Evolutionary conservation across 495 filamentous ascomycete species (phyloP).

Genomic region (Penicillium cosmopolitanum): DNA sequence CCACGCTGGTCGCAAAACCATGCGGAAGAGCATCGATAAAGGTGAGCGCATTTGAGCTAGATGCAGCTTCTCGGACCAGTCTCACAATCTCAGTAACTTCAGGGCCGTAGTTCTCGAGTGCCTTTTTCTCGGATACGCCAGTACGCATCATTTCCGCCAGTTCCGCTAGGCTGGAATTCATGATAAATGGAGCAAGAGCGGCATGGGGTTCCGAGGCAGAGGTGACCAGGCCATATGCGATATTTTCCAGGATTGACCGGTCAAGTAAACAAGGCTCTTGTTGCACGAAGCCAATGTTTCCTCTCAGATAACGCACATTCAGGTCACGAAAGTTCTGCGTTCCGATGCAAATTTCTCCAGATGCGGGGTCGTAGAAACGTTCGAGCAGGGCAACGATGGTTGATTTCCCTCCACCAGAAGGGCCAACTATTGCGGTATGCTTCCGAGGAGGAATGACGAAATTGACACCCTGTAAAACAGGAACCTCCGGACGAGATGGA

Average conservation of each 20-base stretch:
- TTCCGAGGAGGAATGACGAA: constrained; percentile 58
- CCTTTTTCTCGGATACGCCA: constrained; percentile 29
- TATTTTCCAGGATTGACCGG: constrained; percentile 69
- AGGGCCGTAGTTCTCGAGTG: constrained; percentile 20
- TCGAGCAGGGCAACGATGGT: constrained; percentile 61
- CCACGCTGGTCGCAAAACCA: constrained; percentile 53
- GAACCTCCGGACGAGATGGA: constrained; percentile 60
- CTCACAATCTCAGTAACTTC: constrained; percentile 39
- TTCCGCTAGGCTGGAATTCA: constrained; percentile 32
- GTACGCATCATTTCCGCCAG: constrained; percentile 32
- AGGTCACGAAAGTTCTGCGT: constrained; percentile 52
- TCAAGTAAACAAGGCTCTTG: constrained; percentile 67
- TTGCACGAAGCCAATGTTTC: constrained; percentile 63
- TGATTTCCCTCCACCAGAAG: constrained; percentile 72
- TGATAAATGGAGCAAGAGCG: constrained; percentile 36
- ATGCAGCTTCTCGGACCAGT: constrained; percentile 42
- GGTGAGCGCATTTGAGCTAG: constrained; percentile 38
- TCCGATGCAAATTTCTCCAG: constrained; percentile 52
- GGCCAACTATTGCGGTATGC: constrained; percentile 67
- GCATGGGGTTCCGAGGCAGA: constrained; percentile 43
- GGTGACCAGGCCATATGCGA: constrained; percentile 65
- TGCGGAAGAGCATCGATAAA: constrained; percentile 54
- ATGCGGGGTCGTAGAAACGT: constrained; percentile 51
- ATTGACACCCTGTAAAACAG: constrained; percentile 50
- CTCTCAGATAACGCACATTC: constrained; percentile 61